phyloP scores from a whole-genome alignment of 1,284 basidiomycete species.

The Phellopilus nigrolimitatus region DNA sequence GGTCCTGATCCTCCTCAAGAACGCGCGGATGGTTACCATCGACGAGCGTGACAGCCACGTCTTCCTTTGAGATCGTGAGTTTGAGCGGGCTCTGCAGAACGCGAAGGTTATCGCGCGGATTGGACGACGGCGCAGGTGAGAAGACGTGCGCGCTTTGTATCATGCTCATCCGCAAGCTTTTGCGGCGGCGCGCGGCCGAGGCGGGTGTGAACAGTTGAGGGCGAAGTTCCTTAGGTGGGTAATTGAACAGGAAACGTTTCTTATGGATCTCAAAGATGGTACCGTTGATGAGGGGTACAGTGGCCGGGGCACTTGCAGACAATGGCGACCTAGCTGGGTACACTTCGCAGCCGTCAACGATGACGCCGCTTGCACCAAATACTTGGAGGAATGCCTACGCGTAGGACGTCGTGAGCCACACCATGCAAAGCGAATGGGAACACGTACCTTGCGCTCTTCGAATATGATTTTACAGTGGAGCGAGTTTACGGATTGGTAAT shows the following conservation, averaged over 20 bases:
- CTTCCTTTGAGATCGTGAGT: slow-evolving; percentile 29
- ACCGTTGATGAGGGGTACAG: slow-evolving; percentile 51
- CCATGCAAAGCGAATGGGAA: background rate
- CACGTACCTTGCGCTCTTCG: slow-evolving; percentile 51
- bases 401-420: slow-evolving; percentile 26
- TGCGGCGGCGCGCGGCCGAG: slow-evolving; percentile 28
- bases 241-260: slow-evolving; percentile 63
- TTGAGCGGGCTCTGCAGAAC: slow-evolving; percentile 57
- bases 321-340: slow-evolving; percentile 34
- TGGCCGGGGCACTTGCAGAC: slow-evolving; percentile 27
- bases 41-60: slow-evolving; percentile 42
- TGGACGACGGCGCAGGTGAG: slow-evolving; percentile 52
- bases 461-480: slow-evolving; percentile 67
- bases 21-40: slow-evolving; percentile 63
- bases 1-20: slow-evolving; percentile 62
- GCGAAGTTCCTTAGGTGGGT: slow-evolving; percentile 69
- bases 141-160: slow-evolving; percentile 70
- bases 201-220: slow-evolving; percentile 47
- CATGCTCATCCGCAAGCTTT: slow-evolving; percentile 63
- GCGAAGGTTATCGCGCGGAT: slow-evolving; percentile 57
- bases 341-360: slow-evolving; percentile 58
- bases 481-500: slow-evolving; percentile 56
- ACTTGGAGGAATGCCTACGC: slow-evolving; percentile 67
- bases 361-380: slow-evolving; percentile 49
- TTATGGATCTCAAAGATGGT: slow-evolving; percentile 61